These are phyloP conservation scores for Apiospora koreana DNA, from an alignment of 2,329 filamentous ascomycete species.

Conservation along the genomic window DNA sequence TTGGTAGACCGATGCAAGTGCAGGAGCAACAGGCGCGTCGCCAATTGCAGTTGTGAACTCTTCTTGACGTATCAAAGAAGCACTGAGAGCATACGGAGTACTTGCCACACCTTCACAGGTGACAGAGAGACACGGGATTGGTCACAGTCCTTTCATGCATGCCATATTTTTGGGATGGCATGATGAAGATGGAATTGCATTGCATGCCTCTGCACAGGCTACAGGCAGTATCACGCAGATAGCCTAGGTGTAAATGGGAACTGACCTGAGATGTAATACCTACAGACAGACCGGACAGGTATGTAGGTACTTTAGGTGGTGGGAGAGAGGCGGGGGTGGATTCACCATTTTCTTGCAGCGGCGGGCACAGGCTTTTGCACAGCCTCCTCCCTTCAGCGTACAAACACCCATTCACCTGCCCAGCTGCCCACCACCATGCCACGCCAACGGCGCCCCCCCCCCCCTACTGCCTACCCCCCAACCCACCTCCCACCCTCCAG, in stretches of 20 bases:
- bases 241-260: no score
- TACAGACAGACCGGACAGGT: neutral
- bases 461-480: no score
- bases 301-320: no score
- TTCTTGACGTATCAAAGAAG: neutral
- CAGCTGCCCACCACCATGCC: neutral
- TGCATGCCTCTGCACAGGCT: no score
- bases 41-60: neutral
- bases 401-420: neutral
- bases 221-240: no score
- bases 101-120: neutral
- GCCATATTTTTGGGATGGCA: neutral
- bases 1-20: neutral
- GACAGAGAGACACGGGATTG: neutral
- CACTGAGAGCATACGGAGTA: neutral
- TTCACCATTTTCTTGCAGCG: neutral
- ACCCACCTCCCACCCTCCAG: conserved; percentile 5
- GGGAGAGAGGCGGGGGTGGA: neutral
- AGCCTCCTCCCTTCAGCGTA: conserved; percentile 6
- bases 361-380: conserved; percentile 4
- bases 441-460: no score
- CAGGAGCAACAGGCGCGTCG: neutral
- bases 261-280: no score
- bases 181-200: neutral
- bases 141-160: neutral